Evolutionary conservation across 306 rosid species (phyloP), one percentile per base, ranked within the genome.

Genomic region (Acacia crassicarpa): DNA sequence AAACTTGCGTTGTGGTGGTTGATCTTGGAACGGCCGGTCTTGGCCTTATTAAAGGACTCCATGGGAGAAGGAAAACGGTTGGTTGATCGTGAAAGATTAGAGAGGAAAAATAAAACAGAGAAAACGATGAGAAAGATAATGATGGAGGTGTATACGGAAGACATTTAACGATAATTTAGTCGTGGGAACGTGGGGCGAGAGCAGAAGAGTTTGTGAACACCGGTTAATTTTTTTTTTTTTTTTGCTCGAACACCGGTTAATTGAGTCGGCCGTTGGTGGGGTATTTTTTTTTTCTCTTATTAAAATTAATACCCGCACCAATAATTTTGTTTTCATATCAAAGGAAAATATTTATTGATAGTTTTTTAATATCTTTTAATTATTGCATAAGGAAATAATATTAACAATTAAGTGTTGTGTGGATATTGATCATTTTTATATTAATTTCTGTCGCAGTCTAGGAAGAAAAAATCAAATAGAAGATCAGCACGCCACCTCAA

Each of bases 41-140:
- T 78, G 20, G 38, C 23, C 33, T 41, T 54, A 5, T 41, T 65
- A 3, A 25, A 14, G 6, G 81, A 74, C 19, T 59, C 89, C 85
- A 81, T 83, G 45, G 17, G 1, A 49, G 43, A 15, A 33, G 43
- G 33, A 38, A 32, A 33, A 12, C 45, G 13, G 44, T 66, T 22
- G 13, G 44, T 66, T 33, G 10, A 27, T 40, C 8, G 38, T 16
- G 38, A 25, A 25, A n/a, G 41, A 30, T 27, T 11, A 27, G 63
- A 35, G 45, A 2, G 22, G 17, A 0, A 14, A 16, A 65, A 9
- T 43, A 9, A 4, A 38, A 6, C 20, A n/a, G n/a, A 70, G 78
- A 83, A 77, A 71, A 72, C 9, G 40, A 49, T 23, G 67, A 23
- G 20, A 54, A 72, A 17, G 65, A 58, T 17, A 20, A 22, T 58